Evolutionary conservation across 2,329 filamentous ascomycete species (phyloP), one percentile per base, ranked within the genome.

Genomic region (Fusarium longipes): DNA sequence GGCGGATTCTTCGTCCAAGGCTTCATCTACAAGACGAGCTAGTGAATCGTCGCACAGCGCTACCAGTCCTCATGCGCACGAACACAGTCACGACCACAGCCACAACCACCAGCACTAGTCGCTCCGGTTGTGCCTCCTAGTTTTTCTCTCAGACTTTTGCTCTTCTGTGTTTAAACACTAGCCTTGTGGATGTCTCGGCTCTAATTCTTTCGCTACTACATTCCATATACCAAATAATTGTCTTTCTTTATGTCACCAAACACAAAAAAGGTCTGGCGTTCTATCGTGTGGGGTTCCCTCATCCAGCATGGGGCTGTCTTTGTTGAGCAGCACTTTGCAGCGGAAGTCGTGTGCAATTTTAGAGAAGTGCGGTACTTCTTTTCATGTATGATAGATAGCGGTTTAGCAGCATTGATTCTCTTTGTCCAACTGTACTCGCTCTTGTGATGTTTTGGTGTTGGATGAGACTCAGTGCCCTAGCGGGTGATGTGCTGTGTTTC

Each of bases 1-100:
- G 9, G 65, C 65, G 14, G 78, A 79, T 8, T 63, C 72, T 4
- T 76, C 77, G 4, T 78, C 77, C 24, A 71, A 74, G 54, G 74
- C 71, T 10, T 76, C 77, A 5, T 80, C 78, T 5, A 77, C 73
- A n/a, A 74, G 77, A 20, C 73, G 78, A 17, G 72, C 73, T 17
- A 80, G 78, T 57, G 72, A 77, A 32, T 78, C 77, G 9, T 76
- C 74, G 18, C 74, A 74, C 24, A 70, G 70, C 38, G 68, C 53
- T 17, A 40, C 27, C 25, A 66, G 66, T 52, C 52, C 66, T 44
- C 62, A 71, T 39, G 38, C 58, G 17, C 60, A 63, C 30, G 43
- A 63, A 20, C 58, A 48, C 18, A 39, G 55, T 15, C 59, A 63
- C 6, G n/a, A 12, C 4, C 45, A 59, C 24, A 40, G 48, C 39